phyloP scores from a whole-genome alignment of 495 filamentous ascomycete genomes.

The Corynascus novoguineensis region DNA sequence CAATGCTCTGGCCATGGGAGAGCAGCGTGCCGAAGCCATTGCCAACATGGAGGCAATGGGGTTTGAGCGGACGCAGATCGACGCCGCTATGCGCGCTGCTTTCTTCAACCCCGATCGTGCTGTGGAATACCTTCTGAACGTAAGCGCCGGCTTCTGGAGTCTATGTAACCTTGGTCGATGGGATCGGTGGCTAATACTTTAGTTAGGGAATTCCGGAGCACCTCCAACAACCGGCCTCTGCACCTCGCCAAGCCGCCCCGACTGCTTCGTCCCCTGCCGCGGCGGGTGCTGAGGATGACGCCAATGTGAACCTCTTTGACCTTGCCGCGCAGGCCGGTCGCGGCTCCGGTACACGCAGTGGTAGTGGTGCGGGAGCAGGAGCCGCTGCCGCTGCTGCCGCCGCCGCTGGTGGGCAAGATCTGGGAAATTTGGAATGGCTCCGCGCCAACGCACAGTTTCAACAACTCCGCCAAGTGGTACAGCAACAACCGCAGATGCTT shows the following conservation, averaged over 20 bases:
- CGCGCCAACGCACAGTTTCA: slow-evolving; percentile 96
- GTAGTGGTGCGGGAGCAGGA: slow-evolving; percentile 28
- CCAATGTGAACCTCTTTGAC: slow-evolving; percentile 86
- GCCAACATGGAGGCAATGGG: slow-evolving; percentile 97
- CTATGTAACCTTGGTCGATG: neutral
- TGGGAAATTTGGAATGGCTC: slow-evolving; percentile 87
- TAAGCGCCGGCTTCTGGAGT: slow-evolving; percentile 39
- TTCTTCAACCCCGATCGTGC: slow-evolving; percentile 96
- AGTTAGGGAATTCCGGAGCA: slow-evolving; percentile 82
- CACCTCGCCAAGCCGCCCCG: slow-evolving; percentile 49
- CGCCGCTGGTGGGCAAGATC: slow-evolving; percentile 50
- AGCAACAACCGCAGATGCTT: slow-evolving; percentile 95
- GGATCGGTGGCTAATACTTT: slow-evolving; percentile 15
- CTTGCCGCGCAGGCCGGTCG: slow-evolving; percentile 71
- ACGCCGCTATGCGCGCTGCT: slow-evolving; percentile 89
- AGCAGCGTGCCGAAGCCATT: slow-evolving; percentile 76
- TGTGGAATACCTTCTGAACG: slow-evolving; percentile 88
- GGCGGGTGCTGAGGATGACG: slow-evolving; percentile 52
- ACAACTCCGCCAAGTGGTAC: slow-evolving; percentile 91
- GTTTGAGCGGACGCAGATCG: slow-evolving; percentile 78
- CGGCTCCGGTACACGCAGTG: slow-evolving; percentile 45
- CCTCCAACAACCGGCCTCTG: slow-evolving; percentile 46
- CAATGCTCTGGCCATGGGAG: slow-evolving; percentile 77
- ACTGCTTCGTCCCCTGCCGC: slow-evolving; percentile 30
- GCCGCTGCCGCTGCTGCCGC: slow-evolving; percentile 38